phyloP scores from a whole-genome alignment of 129 eudicot genomes.

The Artemisia annua region DNA sequence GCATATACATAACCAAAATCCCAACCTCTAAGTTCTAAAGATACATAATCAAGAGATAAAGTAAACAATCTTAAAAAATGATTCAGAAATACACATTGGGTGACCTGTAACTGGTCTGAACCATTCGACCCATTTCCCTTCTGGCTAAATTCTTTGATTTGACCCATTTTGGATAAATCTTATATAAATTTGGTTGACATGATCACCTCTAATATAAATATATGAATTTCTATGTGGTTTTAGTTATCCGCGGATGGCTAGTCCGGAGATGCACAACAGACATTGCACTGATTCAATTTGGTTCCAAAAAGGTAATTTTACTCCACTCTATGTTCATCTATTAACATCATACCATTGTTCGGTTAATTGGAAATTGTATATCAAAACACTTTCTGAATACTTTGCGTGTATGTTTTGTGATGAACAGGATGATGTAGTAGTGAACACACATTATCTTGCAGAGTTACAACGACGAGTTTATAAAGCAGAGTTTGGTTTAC shows the following conservation, averaged over 20 bases:
- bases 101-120: not conserved
- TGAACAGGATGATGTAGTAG: conserved; percentile 66
- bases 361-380: not conserved
- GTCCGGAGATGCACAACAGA: conserved; percentile 76
- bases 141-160: too few relatives aligned
- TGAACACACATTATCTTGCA: conserved; percentile 66
- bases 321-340: not conserved
- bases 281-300: conserved; percentile 57
- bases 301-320: conserved; percentile 55
- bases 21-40: too few relatives aligned
- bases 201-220: too few relatives aligned
- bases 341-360: too few relatives aligned
- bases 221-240: too few relatives aligned
- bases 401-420: not conserved
- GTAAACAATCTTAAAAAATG: too few relatives aligned
- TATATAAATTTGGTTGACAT: too few relatives aligned
- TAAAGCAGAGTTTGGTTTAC: conserved; percentile 67
- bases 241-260: conserved; percentile 91
- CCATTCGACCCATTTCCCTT: not conserved
- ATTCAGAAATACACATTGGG: not conserved
- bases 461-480: conserved; percentile 77
- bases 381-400: not conserved
- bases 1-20: too few relatives aligned
- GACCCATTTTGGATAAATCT: too few relatives aligned
- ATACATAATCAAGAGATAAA: too few relatives aligned